These are phyloP conservation scores for Lipomyces chichibuensis DNA, from an alignment of 805 yeast species.

Conservation along the genomic window DNA sequence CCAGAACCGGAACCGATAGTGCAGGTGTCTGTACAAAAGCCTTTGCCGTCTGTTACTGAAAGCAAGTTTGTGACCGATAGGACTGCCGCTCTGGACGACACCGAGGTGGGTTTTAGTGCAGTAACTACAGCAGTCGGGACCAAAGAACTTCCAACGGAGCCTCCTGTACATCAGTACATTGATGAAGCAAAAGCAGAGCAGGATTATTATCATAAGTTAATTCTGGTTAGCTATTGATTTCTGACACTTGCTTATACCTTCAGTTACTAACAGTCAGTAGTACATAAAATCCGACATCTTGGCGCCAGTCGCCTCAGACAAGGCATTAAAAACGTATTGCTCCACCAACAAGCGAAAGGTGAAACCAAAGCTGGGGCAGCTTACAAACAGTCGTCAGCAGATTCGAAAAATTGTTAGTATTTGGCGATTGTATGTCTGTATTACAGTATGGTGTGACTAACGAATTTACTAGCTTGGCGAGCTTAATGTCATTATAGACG, in stretches of 20 bases:
- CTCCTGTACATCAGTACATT: background rate
- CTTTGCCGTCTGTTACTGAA: background rate
- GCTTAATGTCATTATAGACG: slow-evolving; percentile 53
- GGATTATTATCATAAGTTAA: slow-evolving; percentile 50
- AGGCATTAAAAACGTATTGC: slow-evolving; percentile 57
- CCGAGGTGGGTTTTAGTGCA: background rate
- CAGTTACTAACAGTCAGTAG: slow-evolving; percentile 38
- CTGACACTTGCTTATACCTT: background rate
- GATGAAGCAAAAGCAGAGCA: slow-evolving; percentile 45
- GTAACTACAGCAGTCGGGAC: background rate
- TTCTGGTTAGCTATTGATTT: slow-evolving; percentile 44
- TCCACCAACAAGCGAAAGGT: slow-evolving; percentile 70
- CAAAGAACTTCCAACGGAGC: background rate
- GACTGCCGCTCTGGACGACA: background rate
- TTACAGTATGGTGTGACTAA: slow-evolving; percentile 8
- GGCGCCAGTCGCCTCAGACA: slow-evolving; percentile 56
- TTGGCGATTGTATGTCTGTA: background rate
- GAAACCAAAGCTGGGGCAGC: slow-evolving; percentile 89
- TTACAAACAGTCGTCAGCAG: slow-evolving; percentile 72
- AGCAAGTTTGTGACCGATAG: background rate
- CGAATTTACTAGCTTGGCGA: slow-evolving; percentile 50
- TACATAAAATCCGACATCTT: slow-evolving; percentile 66
- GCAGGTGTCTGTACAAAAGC: slow-evolving; percentile 1
- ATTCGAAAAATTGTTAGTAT: slow-evolving; percentile 46
- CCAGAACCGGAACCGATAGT: slow-evolving; percentile 12